These are phyloP conservation scores for Vigna nakashimae DNA, from an alignment of 306 rosid species.

Conservation along the genomic window DNA sequence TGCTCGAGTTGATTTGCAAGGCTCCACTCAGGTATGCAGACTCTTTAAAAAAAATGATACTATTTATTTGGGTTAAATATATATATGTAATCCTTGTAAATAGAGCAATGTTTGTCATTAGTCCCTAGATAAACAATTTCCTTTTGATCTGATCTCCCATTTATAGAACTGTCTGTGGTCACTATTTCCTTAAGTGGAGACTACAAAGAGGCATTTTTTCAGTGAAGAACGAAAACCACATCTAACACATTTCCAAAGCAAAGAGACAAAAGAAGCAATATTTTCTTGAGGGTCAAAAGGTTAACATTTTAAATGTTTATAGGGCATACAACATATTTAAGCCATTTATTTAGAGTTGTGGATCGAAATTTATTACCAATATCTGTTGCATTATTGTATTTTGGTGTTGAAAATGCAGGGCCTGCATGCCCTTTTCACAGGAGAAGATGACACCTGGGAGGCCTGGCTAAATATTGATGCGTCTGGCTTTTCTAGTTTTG, in stretches of 20 bases:
- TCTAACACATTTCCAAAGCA: neutral
- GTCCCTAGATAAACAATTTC: neutral
- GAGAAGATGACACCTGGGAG: conserved; percentile 98
- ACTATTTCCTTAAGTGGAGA: neutral
- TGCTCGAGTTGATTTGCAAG: conserved; percentile 95
- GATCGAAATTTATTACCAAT: conserved; percentile 31
- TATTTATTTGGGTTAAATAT: neutral
- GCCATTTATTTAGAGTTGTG: conserved; percentile 11
- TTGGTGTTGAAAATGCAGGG: conserved; percentile 66
- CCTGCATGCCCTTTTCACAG: conserved; percentile 90
- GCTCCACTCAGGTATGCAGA: conserved; percentile 75
- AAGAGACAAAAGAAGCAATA: neutral
- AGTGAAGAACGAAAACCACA: neutral
- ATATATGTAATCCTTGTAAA: neutral
- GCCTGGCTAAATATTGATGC: conserved; percentile 92
- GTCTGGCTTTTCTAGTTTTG: conserved; percentile 81
- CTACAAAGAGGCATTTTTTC: neutral
- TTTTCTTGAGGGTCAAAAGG: neutral
- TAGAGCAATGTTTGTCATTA: neutral
- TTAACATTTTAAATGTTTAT: neutral
- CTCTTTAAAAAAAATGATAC: conserved; percentile 37
- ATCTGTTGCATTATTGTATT: conserved; percentile 40
- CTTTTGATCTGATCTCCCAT: neutral
- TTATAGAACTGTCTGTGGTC: neutral
- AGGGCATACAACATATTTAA: neutral